Base-by-base conservation (phyloP, 805 yeast species). In the Lachancea waltii region DNA sequence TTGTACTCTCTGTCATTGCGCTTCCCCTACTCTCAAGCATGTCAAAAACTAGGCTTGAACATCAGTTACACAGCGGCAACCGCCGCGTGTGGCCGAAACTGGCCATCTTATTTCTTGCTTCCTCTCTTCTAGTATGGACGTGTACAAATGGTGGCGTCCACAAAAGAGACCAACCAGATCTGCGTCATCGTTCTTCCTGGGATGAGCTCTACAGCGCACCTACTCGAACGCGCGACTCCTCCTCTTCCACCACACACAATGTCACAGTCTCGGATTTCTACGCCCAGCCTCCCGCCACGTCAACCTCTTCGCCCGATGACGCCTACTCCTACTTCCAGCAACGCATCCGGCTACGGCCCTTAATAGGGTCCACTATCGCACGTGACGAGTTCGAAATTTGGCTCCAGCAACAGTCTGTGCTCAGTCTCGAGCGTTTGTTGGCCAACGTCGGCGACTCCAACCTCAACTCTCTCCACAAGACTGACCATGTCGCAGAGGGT, bases 401-500 rank as follows among this genome's bases (percentile, higher is more conserved):
- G 45, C 23, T 42, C 5, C 30, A 13, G 21, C 29, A 34, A 23
- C 45, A 42, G 22, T 11, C 33, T 11, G 15, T 19, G 15, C 7
- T 42, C 18, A 33, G 78, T 2, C 64, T 73, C 40, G 45, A 60
- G 4, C 63, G 63, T 26, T 63, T 77, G 18, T 56, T 77, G 32
- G 49, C 61, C 17, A 76, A 76, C 46, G 68, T 76, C 29, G 78
- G 74, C 7, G 77, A 74, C 24, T 39, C 50, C 15, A 45, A 49
- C 14, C 45, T 55, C 47, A 51, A 48, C 25, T 33, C 53, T 42
- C 14, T 50, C 59, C 18, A 48, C 46, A 9, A 42, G 38, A 6
- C 58, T 33, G 60, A 60, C 7, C 64, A 63, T 20, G 77, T 79
- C 2, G 65, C 74, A 0, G 50, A 59, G 5, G 97, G 97, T 21